A percentile compares a stretch with the other conserved stretches of the same genome.
Evolutionary conservation across 495 filamentous ascomycete species (phyloP).

Genomic region (Chaetomium tenue): DNA sequence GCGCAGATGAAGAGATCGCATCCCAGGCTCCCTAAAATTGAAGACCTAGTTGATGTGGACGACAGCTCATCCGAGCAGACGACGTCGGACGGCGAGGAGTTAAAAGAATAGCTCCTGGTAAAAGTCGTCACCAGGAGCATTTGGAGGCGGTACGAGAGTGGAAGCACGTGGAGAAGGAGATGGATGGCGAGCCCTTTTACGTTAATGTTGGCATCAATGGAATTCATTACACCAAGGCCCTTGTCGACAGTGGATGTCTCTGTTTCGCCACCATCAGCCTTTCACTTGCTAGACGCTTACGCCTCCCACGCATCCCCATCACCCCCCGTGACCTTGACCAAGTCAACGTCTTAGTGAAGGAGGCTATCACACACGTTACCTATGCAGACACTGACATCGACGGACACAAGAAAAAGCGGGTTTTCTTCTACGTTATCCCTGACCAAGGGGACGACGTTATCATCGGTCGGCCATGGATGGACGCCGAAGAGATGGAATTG

Average conservation of each 20-base stretch:
- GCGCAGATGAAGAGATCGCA: not conserved
- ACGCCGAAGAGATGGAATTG: not conserved
- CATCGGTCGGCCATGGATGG: not conserved
- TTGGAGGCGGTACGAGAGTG: not conserved
- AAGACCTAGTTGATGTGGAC: not conserved
- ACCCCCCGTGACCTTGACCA: not conserved
- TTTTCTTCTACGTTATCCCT: not conserved
- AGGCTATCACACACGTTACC: not conserved
- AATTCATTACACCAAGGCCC: not conserved
- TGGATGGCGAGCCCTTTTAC: not conserved
- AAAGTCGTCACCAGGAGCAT: slow-evolving; percentile 5
- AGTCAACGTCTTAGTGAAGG: not conserved
- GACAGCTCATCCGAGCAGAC: not conserved
- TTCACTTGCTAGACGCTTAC: not conserved
- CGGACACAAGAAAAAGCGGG: not conserved
- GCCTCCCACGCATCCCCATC: slow-evolving; percentile 4
- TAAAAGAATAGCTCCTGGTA: slow-evolving; percentile 10
- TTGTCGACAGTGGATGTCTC: not conserved
- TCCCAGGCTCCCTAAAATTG: not conserved
- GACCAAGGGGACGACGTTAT: slow-evolving; percentile 1
- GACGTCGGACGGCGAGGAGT: not conserved
- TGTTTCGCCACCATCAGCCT: not conserved
- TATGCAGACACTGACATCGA: slow-evolving; percentile 1
- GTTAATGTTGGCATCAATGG: slow-evolving; percentile 1
- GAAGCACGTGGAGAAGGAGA: not conserved